Base-by-base conservation (phyloP, 768 basidiomycete genomes). In the Rhizopogon rudus region DNA sequence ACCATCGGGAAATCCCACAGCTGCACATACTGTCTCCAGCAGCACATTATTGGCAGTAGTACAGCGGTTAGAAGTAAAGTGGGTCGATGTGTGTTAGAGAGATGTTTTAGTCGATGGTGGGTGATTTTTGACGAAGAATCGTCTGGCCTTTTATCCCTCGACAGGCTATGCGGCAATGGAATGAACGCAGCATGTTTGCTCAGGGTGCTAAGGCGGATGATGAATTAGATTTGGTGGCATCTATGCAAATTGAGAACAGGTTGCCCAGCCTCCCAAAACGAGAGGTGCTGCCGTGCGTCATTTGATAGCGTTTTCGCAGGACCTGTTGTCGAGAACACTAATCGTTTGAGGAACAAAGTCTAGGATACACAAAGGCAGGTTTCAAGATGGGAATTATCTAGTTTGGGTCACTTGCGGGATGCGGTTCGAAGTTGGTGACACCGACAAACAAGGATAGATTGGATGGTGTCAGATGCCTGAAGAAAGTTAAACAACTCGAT, bases 11-110 rank as follows among this genome's bases (percentile, higher is more conserved):
- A 29, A 28, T n/a, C 17, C 25, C 5, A 8, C 6, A 14, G 16
- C 6, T 53, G 20, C 4, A 75, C 79, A 67, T 61, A 83, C 82
- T 76, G 80, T 71, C 82, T 79, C 63, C 70, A 75, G 62, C 72
- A 73, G 67, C 82, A 83, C 82, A 83, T 83, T 14, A 35, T 67
- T 44, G 40, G 39, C 10, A 56, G 33, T 12, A 12, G 44, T 28
- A 55, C 44, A 37, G 35, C 29, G 53, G 54, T 40, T 52, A 57
- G 53, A 43, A 53, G 46, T 58, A 22, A 50, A 44, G n/a, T 37
- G 56, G 28, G 55, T 49, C n/a, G 54, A 46, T 54, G 53, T 52
- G 54, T 40, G 46, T 29, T 53, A 42, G 52, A 53, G 33, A 33
- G 44, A 51, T 44, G 52, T 50, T 44, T 50, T 39, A 57, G 63